A percentile compares a stretch with the other conserved stretches of the same genome.
These are phyloP conservation scores for Tylopilus subfusipes DNA, from an alignment of 768 basidiomycete genomes.

Conservation along the genomic window DNA sequence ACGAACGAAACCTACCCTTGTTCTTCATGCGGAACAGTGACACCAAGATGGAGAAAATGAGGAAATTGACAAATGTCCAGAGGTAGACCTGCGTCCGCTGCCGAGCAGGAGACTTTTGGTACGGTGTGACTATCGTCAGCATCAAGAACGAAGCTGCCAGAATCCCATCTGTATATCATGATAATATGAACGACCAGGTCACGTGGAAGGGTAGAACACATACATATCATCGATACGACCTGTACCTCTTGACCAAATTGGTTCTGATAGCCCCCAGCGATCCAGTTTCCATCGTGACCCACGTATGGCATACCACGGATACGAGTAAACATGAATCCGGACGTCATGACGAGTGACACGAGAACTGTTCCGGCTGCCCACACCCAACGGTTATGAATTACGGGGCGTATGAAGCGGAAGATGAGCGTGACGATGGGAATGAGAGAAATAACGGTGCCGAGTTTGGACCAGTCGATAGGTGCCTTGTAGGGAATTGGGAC, in stretches of 20 bases:
- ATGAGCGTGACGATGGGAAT: slow-evolving; percentile 46
- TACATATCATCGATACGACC: slow-evolving; percentile 82
- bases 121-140: slow-evolving; percentile 78
- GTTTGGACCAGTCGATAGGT: slow-evolving; percentile 70
- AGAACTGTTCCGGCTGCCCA: slow-evolving; percentile 68
- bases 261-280: slow-evolving; percentile 84
- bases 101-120: slow-evolving; percentile 62
- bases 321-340: slow-evolving; percentile 95
- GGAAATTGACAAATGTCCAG: slow-evolving; percentile 77
- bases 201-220: slow-evolving; percentile 32
- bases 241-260: slow-evolving; percentile 93
- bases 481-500: slow-evolving; percentile 76
- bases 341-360: slow-evolving; percentile 78
- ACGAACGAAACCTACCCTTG: slow-evolving; percentile 48
- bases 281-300: slow-evolving; percentile 67
- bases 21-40: slow-evolving; percentile 91
- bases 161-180: slow-evolving; percentile 63
- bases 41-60: slow-evolving; percentile 83
- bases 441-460: slow-evolving; percentile 45
- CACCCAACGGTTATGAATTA: slow-evolving; percentile 69
- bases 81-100: slow-evolving; percentile 88
- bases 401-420: slow-evolving; percentile 58
- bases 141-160: slow-evolving; percentile 76
- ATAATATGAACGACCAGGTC: slow-evolving; percentile 1
- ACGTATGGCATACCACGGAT: slow-evolving; percentile 78